phyloP scores from a whole-genome alignment of 148 eudicot species.

The Beta vulgaris region DNA sequence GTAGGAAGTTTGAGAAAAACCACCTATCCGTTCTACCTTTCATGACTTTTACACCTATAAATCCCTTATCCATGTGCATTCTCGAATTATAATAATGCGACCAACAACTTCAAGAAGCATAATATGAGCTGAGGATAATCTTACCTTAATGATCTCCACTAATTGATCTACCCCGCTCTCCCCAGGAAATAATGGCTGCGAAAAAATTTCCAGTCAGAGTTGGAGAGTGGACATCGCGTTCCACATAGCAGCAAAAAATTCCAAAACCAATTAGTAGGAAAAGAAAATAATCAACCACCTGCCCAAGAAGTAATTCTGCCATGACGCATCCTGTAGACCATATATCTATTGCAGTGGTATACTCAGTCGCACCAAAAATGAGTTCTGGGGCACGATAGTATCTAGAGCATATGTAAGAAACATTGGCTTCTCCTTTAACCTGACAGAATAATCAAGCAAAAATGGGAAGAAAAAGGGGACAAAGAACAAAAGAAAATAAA shows the following conservation, averaged over 20 bases:
- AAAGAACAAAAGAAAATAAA: conserved; percentile 3
- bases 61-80: neutral
- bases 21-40: neutral
- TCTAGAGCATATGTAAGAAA: conserved; percentile 93
- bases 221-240: conserved; percentile 2
- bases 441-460: conserved; percentile 25
- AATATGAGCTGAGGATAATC: neutral
- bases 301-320: conserved; percentile 97
- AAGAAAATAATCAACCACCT: conserved; percentile 36
- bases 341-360: conserved; percentile 94
- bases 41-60: neutral
- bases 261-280: neutral
- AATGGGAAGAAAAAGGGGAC: neutral
- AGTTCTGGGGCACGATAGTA: conserved; percentile 97
- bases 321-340: conserved; percentile 98
- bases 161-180: conserved; percentile 98
- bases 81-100: neutral
- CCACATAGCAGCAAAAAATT: neutral
- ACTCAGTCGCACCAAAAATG: conserved; percentile 95
- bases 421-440: conserved; percentile 98
- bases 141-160: conserved; percentile 95
- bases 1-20: neutral
- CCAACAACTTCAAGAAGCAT: no score
- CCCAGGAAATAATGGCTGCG: conserved; percentile 97
- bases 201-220: neutral